Percentiles rank a stretch among this genome's conserved stretches.
Evolutionary conservation across 345 rosid genomes (phyloP).

Genomic region (Citropsis articulata): DNA sequence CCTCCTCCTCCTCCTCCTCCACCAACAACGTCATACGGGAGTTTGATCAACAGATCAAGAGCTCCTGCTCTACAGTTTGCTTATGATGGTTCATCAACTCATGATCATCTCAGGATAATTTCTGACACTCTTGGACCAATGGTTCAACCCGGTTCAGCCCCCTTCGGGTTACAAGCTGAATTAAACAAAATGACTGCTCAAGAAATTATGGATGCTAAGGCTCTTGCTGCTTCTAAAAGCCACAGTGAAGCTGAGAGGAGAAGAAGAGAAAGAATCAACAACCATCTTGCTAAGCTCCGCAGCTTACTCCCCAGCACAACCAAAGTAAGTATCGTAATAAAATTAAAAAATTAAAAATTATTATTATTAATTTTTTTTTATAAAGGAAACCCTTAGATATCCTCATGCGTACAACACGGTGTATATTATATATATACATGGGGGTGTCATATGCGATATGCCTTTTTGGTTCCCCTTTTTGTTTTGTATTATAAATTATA

Average conservation of each 20-base stretch:
- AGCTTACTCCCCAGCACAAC: slow-evolving; percentile 94
- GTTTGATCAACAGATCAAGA: slow-evolving; percentile 52
- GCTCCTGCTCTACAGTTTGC: slow-evolving; percentile 62
- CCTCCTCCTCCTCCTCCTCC: slow-evolving; percentile 72
- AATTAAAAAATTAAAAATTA: neutral
- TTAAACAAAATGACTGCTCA: slow-evolving; percentile 92
- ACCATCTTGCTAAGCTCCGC: slow-evolving; percentile 91
- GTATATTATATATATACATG: slow-evolving; percentile 4
- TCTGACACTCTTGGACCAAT: slow-evolving; percentile 78
- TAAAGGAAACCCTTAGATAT: slow-evolving; percentile 8
- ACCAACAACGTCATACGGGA: slow-evolving; percentile 59
- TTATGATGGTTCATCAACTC: slow-evolving; percentile 52
- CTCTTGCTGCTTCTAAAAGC: slow-evolving; percentile 95
- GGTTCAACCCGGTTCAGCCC: slow-evolving; percentile 54
- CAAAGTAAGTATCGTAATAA: slow-evolving; percentile 60
- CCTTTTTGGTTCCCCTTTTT: slow-evolving; percentile 18
- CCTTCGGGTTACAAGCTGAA: slow-evolving; percentile 82
- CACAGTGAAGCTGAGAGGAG: slow-evolving; percentile 99
- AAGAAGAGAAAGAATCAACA: slow-evolving; percentile 93
- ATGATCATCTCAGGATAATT: slow-evolving; percentile 71
- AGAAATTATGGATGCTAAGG: slow-evolving; percentile 98
- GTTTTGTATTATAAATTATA: slow-evolving; percentile 17
- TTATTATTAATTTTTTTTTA: too few species aligned
- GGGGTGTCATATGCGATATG: neutral
- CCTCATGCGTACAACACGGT: slow-evolving; percentile 24